A percentile compares a stretch with the other conserved stretches of the same genome.
Evolutionary conservation across 2,329 filamentous ascomycete genomes (phyloP).

Genomic region (Thermothelomyces thermophilus): DNA sequence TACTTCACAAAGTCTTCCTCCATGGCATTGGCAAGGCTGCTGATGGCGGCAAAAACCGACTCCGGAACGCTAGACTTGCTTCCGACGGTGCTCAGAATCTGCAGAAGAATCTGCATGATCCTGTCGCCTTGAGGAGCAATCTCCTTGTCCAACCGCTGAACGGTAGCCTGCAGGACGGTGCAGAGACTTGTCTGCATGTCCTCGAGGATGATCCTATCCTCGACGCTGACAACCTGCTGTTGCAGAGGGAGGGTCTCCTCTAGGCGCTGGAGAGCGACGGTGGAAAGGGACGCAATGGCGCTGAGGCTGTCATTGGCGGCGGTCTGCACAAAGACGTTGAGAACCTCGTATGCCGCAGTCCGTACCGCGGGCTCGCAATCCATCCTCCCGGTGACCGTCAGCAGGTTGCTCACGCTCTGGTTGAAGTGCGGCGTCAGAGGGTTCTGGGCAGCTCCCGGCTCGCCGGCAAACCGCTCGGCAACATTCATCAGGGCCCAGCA

Average conservation of each 20-base stretch:
- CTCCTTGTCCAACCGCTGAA: conserved; percentile 85
- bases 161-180: conserved; percentile 85
- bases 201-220: conserved; percentile 91
- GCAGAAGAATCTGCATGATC: conserved; percentile 85
- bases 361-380: conserved; percentile 84
- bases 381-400: conserved; percentile 74
- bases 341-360: conserved; percentile 93
- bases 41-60: conserved; percentile 85
- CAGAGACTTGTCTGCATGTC: conserved; percentile 96
- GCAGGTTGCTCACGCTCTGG: conserved; percentile 76
- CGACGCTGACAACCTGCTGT: conserved; percentile 88
- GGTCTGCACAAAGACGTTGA: conserved; percentile 90
- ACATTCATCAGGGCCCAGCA: conserved; percentile 99
- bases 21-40: conserved; percentile 82
- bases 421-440: conserved; percentile 88
- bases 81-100: conserved; percentile 69
- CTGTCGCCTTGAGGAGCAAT: conserved; percentile 84
- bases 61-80: conserved; percentile 92
- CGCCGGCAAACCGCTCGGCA: conserved; percentile 88
- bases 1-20: conserved; percentile 94
- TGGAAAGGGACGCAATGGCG: conserved; percentile 73
- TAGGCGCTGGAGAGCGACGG: conserved; percentile 83
- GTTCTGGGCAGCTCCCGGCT: conserved; percentile 70
- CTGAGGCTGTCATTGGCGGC: conserved; percentile 78
- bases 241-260: conserved; percentile 87